Evolutionary conservation across 2,329 filamentous ascomycete species (phyloP).

Genomic region (Fusarium aywerte): DNA sequence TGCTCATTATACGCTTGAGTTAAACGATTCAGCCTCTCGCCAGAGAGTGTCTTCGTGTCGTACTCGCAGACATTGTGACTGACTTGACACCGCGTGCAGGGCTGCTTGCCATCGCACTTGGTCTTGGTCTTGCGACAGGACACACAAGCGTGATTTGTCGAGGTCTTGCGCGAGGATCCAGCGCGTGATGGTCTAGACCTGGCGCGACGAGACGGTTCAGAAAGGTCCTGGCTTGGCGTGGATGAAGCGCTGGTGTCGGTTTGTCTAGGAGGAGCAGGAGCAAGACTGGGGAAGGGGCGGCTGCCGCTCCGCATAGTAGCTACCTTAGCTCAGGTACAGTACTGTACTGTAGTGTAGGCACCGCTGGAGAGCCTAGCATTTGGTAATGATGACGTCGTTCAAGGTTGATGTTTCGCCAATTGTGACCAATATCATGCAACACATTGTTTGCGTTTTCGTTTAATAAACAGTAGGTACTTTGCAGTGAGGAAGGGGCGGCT

Average conservation of each 20-base stretch:
- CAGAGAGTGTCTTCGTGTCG: conserved; percentile 10
- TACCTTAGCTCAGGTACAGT: background rate
- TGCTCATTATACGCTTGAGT: conserved; percentile 22
- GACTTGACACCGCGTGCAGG: conserved; percentile 7
- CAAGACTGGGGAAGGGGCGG: conserved; percentile 6
- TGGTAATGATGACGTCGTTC: conserved; percentile 21
- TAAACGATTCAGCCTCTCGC: conserved; percentile 22
- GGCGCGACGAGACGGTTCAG: background rate
- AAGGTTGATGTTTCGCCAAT: background rate
- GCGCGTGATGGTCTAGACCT: background rate
- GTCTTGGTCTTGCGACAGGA: conserved; percentile 25
- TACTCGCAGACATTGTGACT: conserved; percentile 11
- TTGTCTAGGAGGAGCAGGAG: conserved; percentile 8
- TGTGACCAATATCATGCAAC: background rate
- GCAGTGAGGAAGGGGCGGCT: background rate
- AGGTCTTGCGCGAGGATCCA: conserved; percentile 5
- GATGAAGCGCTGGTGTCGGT: background rate
- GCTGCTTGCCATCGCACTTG: conserved; percentile 22
- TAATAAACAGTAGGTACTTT: background rate
- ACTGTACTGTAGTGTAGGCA: too few species aligned
- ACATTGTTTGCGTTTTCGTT: background rate
- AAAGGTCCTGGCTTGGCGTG: background rate
- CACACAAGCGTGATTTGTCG: conserved; percentile 12
- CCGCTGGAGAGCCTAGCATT: background rate
- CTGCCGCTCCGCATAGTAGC: conserved; percentile 9